Base-by-base conservation (phyloP, 139 green algal species). In the Coelastrella sp. region DNA sequence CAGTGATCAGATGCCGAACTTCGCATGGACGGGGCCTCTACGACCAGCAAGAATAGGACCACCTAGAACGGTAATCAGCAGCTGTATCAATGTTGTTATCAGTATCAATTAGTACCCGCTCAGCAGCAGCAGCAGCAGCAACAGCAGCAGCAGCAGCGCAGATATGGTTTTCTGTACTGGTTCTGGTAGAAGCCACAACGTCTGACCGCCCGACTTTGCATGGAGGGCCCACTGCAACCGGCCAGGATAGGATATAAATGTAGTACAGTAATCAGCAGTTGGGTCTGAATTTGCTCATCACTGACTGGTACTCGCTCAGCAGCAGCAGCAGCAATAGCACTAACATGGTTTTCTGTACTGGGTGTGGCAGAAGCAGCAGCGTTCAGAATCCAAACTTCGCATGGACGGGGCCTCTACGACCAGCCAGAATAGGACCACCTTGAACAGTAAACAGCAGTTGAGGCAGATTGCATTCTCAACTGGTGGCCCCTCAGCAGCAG, bases 341-440 rank as follows among this genome's bases (percentile, higher is more conserved):
- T 47, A 47, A 47, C 32, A 47, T 47, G 32, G 32, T 47, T 47
- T 47, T 47, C 90, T 96, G 92, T 90, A 96, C 85, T 7, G 94
- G 96, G 61, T 90, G 94, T 17, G 97, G 97, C 22, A 88, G 91
- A 68, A 94, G 89, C 8, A 93, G 97, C 73, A 90, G 56, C 90
- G 80, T 86, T 6, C 92, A 81, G 7, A 95, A 97, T 90, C 98
- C 98, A 0, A 32, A 92, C 22, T 99, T 97, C 84, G 83, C 91
- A 16, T 99, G 97, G 96, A 99, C 97, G 14, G 98, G 98, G 2
- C 57, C 88, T 4, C 93, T 99, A 68, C 89, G 98, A 79, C 98
- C 98, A 0, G 86, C 94, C 54, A 89, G 90, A 8, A 96, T 99
- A 19, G 93, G 93, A 7, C 97, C 96, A 0, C 86, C 56, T 16